Conservation (phyloP, 2,329 filamentous ascomycete genomes). For the Colletotrichum musicola region DNA sequence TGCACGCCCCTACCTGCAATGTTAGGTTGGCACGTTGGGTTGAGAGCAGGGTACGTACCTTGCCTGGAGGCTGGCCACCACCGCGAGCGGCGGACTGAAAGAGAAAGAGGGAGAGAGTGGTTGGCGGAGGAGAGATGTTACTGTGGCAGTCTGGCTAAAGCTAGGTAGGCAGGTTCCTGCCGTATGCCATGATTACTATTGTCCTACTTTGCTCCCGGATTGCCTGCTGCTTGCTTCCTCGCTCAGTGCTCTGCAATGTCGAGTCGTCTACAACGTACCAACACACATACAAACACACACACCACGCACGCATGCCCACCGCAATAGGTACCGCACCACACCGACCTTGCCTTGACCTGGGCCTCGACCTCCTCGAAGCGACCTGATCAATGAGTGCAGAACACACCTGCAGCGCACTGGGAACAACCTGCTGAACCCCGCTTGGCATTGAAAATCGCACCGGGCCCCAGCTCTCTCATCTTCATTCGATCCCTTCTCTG, state of each 20-base stretch:
- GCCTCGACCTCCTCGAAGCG: constrained; percentile 1
- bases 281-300: neutral
- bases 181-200: neutral
- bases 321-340: neutral
- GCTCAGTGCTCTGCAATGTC: neutral
- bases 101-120: no score
- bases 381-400: constrained; percentile 31
- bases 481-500: neutral
- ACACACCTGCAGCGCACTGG: constrained; percentile 33
- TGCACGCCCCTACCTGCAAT: constrained; percentile 15
- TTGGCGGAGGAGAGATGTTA: neutral
- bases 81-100: no score
- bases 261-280: constrained; percentile 15
- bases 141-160: neutral
- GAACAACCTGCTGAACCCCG: constrained; percentile 38
- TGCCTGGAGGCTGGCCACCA: no score
- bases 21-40: neutral
- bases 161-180: neutral
- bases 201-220: neutral
- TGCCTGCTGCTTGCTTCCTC: constrained; percentile 5
- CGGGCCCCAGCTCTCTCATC: constrained; percentile 35
- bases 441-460: constrained; percentile 41
- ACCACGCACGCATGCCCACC: constrained; percentile 2
- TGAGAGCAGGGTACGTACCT: neutral
- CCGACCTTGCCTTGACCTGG: constrained; percentile 10